A percentile compares a stretch with the other conserved stretches of the same genome.
Conservation (phyloP, 371 early-diverging fungal species). For the Phascolomyces articulosus region DNA sequence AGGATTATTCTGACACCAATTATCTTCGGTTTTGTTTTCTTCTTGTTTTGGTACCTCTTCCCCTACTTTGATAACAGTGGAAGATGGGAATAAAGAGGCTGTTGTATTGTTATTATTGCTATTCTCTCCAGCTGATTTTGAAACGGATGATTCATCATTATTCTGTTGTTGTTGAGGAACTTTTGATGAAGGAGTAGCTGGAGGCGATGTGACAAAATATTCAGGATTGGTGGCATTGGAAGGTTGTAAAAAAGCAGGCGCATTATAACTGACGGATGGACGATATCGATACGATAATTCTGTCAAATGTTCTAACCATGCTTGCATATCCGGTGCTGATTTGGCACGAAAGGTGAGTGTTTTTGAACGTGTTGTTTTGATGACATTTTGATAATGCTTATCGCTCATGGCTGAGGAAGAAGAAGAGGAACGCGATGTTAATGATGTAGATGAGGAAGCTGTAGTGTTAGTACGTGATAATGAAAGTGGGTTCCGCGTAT, state of each 20-base stretch:
- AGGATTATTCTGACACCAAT: conserved; percentile 2
- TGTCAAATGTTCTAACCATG: conserved; percentile 35
- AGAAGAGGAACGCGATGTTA: background rate
- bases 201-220: conserved; percentile 5
- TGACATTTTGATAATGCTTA: background rate
- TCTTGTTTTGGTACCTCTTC: background rate
- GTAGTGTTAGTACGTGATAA: background rate
- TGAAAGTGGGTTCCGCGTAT: conserved; percentile 11
- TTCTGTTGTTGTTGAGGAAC: too few species aligned
- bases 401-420: background rate
- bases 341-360: conserved; percentile 36
- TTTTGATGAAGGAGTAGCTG: background rate
- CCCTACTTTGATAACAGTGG: background rate
- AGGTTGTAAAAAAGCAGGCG: conserved; percentile 10
- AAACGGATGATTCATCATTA: too few species aligned
- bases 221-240: conserved; percentile 16
- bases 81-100: background rate
- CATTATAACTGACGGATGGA: conserved; percentile 16
- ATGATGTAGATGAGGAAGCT: conserved; percentile 11
- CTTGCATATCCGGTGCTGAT: conserved; percentile 41
- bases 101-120: background rate
- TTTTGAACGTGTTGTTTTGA: background rate
- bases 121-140: background rate
- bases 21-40: background rate
- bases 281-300: conserved; percentile 27